Percentiles rank a stretch among this genome's conserved stretches.
Conservation (phyloP, 306 rosid genomes). For the Dalbergia oliveri region DNA sequence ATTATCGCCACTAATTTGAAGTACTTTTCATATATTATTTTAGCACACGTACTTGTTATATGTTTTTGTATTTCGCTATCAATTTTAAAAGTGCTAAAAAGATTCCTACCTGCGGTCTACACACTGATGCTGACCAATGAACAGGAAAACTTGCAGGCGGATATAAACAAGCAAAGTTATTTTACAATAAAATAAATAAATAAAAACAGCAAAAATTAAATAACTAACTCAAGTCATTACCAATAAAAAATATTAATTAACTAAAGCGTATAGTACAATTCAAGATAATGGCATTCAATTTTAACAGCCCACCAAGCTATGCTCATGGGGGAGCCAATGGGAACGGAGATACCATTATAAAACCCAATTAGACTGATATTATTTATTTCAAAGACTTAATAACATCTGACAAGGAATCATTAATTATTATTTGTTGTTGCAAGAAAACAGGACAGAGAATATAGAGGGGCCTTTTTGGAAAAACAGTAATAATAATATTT, state of each 20-base stretch:
- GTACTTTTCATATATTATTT: neutral
- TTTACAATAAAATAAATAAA: neutral
- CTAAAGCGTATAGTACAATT: neutral
- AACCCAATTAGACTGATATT: neutral
- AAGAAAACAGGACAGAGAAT: neutral
- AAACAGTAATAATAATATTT: constrained; percentile 6
- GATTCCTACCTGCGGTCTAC: constrained; percentile 18
- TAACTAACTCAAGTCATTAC: neutral
- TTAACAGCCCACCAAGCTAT: constrained; percentile 40
- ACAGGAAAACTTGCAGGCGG: constrained; percentile 18
- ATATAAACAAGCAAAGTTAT: constrained; percentile 28
- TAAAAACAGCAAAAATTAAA: neutral
- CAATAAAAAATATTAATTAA: too few species aligned
- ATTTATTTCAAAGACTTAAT: neutral
- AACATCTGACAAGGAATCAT: constrained; percentile 7
- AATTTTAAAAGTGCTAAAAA: constrained; percentile 32
- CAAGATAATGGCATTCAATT: constrained; percentile 36
- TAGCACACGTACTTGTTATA: neutral
- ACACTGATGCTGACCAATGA: constrained; percentile 58
- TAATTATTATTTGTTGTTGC: neutral
- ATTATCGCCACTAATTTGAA: neutral
- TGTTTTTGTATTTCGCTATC: neutral
- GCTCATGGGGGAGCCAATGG: constrained; percentile 48
- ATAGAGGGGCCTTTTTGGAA: constrained; percentile 46
- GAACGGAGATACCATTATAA: constrained; percentile 17